Conservation (phyloP, 176 grass and related monocot genomes). For the Triticum monococcum region DNA sequence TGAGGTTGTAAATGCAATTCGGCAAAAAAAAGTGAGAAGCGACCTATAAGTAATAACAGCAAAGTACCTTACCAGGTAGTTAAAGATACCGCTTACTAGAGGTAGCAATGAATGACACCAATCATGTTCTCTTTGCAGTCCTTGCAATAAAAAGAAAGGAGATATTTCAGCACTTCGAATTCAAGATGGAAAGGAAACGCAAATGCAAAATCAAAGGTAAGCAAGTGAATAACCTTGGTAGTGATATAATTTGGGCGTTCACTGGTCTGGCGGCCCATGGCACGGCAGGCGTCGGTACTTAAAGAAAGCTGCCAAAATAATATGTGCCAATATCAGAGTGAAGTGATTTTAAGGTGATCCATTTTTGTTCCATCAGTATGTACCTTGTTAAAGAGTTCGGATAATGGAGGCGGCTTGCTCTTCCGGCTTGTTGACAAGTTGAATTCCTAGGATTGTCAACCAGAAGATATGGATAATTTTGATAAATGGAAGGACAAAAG, state of each 20-base stretch:
- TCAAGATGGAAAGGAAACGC: background rate
- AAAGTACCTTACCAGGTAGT: background rate
- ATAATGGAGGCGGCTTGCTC: constrained; percentile 51
- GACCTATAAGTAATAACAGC: background rate
- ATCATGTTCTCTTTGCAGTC: constrained; percentile 87
- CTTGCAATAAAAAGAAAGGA: constrained; percentile 55
- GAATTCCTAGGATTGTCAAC: constrained; percentile 55
- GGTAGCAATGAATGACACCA: constrained; percentile 17
- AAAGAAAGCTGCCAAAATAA: constrained; percentile 60
- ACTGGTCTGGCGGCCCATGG: constrained; percentile 17
- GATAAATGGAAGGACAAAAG: background rate
- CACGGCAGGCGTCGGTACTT: constrained; percentile 20
- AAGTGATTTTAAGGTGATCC: background rate
- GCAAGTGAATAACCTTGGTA: constrained; percentile 55
- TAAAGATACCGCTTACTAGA: constrained; percentile 33
- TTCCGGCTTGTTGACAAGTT: constrained; percentile 61
- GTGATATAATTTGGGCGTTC: constrained; percentile 36
- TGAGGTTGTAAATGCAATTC: background rate
- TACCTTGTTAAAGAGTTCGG: constrained; percentile 86
- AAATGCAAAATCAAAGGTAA: constrained; percentile 1
- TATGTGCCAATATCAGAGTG: background rate
- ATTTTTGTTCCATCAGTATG: background rate
- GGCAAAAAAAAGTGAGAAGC: background rate
- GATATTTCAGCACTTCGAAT: constrained; percentile 30
- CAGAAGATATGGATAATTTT: constrained; percentile 18